Evolutionary conservation across 768 basidiomycete genomes (phyloP), one percentile per base, ranked within the genome.

Genomic region (Rickenella mellea): DNA sequence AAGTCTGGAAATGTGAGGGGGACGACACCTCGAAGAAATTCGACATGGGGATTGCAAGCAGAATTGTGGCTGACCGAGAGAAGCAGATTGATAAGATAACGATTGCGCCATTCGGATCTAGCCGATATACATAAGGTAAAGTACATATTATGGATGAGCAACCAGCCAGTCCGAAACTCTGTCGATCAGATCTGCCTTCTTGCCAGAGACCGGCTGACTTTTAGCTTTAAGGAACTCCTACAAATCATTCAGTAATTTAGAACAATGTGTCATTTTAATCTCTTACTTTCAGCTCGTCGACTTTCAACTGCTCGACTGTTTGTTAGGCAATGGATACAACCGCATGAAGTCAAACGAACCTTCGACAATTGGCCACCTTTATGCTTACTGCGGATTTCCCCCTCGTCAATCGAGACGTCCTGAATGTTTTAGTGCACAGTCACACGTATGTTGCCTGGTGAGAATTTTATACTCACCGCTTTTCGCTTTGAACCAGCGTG

Each of bases 181-280:
- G 44, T 82, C 76, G 7, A 83, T 45, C 39, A 90, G 63, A 1
- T 85, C 87, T 9, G 68, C 73, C 56, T 90, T 90, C 59, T 73
- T 85, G 1, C 87, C 88, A 17, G 76, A 70, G 9, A 69, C 64
- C 7, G 74, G 44, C 46, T 71, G 59, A 40, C 78, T 71, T 55
- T 84, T 87, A 49, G 68, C 68, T 57, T 74, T 83, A 46, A 84
- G 64, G 57, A 87, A 84, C n/a, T 80, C 79, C 82, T 86, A 51
- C 31, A 29, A 27, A 26, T n/a, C n/a, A n/a, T n/a, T n/a, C n/a
- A n/a, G n/a, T n/a, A n/a, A n/a, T n/a, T n/a, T n/a, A n/a, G n/a
- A n/a, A n/a, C n/a, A n/a, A n/a, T n/a, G n/a, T n/a, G n/a, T n/a
- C n/a, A n/a, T n/a, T n/a, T n/a, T n/a, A n/a, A n/a, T 6, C n/a